Percentiles rank a stretch among this genome's conserved stretches.
Conservation (phyloP, 1,139 yeast genomes). For the Hemisphaericaspora xylanilytica region DNA sequence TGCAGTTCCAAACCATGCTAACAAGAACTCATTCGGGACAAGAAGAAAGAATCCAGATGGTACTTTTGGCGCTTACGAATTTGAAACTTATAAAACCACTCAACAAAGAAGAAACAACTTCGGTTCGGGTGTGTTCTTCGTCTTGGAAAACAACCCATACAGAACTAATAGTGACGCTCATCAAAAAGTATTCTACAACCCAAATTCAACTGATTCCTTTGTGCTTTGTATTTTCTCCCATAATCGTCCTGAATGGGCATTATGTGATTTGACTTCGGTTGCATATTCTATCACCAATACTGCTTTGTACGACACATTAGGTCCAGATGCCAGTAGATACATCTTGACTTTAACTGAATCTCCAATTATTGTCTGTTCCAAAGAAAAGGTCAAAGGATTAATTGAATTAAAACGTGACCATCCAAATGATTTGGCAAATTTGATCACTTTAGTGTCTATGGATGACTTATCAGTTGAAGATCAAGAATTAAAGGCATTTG, state of each 20-base stretch:
- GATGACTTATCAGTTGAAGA: constrained; percentile 33
- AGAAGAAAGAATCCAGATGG: constrained; percentile 41
- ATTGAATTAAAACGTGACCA: constrained; percentile 26
- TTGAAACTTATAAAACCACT: constrained; percentile 43
- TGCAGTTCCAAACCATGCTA: constrained; percentile 33
- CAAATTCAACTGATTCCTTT: constrained; percentile 27
- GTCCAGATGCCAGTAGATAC: constrained; percentile 34
- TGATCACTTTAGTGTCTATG: constrained; percentile 39
- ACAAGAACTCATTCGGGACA: constrained; percentile 50
- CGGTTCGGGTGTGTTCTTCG: constrained; percentile 63
- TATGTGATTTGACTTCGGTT: constrained; percentile 37
- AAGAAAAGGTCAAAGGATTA: constrained; percentile 29
- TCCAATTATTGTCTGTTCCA: constrained; percentile 36
- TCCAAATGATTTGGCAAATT: constrained; percentile 24
- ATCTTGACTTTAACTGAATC: constrained; percentile 34
- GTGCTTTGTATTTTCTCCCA: constrained; percentile 35
- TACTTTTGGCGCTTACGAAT: constrained; percentile 47
- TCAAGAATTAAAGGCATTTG: constrained; percentile 19
- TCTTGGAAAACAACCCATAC: constrained; percentile 46
- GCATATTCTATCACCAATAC: constrained; percentile 37
- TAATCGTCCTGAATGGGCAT: constrained; percentile 39
- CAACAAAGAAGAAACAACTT: constrained; percentile 44
- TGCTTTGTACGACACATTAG: constrained; percentile 43
- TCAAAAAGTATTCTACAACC: constrained; percentile 21
- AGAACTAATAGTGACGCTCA: constrained; percentile 29